Percentiles rank a stretch among this genome's conserved stretches.
Conservation (phyloP, 2,329 filamentous ascomycete species). For the Aaosphaeria pasadenensis region DNA sequence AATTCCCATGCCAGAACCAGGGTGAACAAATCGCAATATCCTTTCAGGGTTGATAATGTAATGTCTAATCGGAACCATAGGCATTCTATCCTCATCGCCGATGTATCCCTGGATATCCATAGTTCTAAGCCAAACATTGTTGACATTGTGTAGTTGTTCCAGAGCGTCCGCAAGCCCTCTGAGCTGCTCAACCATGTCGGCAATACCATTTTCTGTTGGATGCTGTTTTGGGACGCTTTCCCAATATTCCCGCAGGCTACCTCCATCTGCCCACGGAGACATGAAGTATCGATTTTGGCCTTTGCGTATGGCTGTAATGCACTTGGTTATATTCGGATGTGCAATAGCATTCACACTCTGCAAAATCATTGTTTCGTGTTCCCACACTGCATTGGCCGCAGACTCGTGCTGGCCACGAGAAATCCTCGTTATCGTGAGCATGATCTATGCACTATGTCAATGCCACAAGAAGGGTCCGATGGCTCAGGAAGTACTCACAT, state of each 20-base stretch:
- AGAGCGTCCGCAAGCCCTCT: slow-evolving; percentile 14
- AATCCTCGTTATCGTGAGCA: slow-evolving; percentile 2
- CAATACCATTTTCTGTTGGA: slow-evolving; percentile 1
- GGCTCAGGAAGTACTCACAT: slow-evolving; percentile 2
- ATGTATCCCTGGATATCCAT: neutral
- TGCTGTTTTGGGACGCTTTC: neutral
- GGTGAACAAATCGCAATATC: slow-evolving; percentile 11
- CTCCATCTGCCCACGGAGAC: slow-evolving; percentile 18
- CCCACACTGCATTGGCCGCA: slow-evolving; percentile 7
- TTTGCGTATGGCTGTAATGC: slow-evolving; percentile 9
- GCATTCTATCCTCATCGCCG: neutral
- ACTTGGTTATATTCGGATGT: slow-evolving; percentile 10
- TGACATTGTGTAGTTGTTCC: slow-evolving; percentile 7
- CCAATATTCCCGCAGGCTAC: slow-evolving; percentile 13
- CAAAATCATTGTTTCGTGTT: slow-evolving; percentile 6
- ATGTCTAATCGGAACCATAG: slow-evolving; percentile 4
- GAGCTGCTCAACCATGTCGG: slow-evolving; percentile 7
- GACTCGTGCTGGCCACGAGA: slow-evolving; percentile 1
- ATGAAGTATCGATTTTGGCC: slow-evolving; percentile 16
- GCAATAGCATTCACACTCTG: slow-evolving; percentile 10
- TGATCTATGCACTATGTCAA: neutral
- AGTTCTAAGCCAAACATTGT: neutral
- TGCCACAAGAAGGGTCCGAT: neutral
- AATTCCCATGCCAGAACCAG: neutral
- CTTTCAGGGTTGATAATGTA: slow-evolving; percentile 24